Base-by-base conservation (phyloP, 164 flowering plant genomes). In the Nymphaea colorata region DNA sequence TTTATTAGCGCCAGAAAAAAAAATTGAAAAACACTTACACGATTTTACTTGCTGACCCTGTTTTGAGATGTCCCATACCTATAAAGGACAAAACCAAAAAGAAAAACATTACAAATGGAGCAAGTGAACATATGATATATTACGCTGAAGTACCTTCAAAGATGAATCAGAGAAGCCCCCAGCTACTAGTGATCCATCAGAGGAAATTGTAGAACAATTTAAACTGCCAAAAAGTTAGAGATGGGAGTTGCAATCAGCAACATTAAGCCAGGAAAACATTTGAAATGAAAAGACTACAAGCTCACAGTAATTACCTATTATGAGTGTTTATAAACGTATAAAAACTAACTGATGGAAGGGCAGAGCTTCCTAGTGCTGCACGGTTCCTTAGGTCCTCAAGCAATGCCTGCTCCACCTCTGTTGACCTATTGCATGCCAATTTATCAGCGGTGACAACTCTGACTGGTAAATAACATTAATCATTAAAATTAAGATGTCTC, bases 161-260 rank as follows among this genome's bases (percentile, higher is more conserved):
- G 97, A 90, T 47, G 99, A 95, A 74, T 95, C 99, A 72, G 98
- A 87, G 76, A 95, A 95, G 77, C 98, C 99, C 74, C 97, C 99
- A 78, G 94, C 99, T 76, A 95, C 89, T 76, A 92, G 74, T 42
- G 99, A 92, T 59, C 99, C 98, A 81, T 95, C 98, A 74, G 82
- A 87, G 61, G 99, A 92, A 74, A 95, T 86, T 70, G 99, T 83
- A 45, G 91, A 79, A 74, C 96, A 92, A 72, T 92, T 95, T 68
- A 95, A 81, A 62, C 97, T 94, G 76, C 41, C 55, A 72, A 53
- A 70, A 4, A 61, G 69, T 67, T 67, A 42, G 44, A 69, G 44
- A 74, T 43, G 64, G 18, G 59, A n/a, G 62, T 73, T 65, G 75
- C 12, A 12, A 73, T 5, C 42, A 61, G 43, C 3, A 25, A 60